Evolutionary conservation across 768 basidiomycete species (phyloP).

Genomic region (Lactifluus subvellereus): DNA sequence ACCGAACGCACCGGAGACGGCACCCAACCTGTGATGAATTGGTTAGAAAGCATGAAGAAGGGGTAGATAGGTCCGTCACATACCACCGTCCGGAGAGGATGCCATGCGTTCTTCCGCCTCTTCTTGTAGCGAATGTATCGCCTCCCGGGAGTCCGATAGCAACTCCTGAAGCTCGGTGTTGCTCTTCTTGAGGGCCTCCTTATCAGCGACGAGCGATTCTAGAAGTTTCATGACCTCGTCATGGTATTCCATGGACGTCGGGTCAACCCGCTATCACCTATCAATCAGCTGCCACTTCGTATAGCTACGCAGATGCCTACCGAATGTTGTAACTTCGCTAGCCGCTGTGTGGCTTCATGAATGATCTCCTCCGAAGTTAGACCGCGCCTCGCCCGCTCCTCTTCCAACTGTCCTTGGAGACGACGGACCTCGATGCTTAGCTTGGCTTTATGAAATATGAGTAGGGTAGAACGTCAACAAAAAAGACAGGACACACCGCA

Average conservation of each 20-base stretch:
- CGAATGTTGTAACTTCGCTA: conserved; percentile 55
- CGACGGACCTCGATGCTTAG: conserved; percentile 60
- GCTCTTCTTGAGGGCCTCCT: conserved; percentile 75
- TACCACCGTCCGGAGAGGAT: conserved; percentile 24
- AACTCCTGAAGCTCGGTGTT: conserved; percentile 73
- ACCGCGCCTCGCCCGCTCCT: conserved; percentile 50
- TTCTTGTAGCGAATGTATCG: conserved; percentile 58
- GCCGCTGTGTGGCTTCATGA: conserved; percentile 54
- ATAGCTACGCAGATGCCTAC: conserved; percentile 35
- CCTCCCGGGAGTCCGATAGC: conserved; percentile 71
- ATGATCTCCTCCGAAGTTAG: conserved; percentile 65
- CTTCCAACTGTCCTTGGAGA: conserved; percentile 58
- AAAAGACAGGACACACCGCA: conserved; percentile 41
- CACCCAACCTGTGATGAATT: conserved; percentile 21
- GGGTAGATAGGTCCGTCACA: conserved; percentile 20
- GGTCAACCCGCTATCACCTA: conserved; percentile 33
- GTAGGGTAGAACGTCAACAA: not conserved
- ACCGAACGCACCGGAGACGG: not conserved
- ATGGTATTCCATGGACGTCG: conserved; percentile 40
- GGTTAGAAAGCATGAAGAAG: conserved; percentile 1
- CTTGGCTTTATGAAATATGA: conserved; percentile 44
- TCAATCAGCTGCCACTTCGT: not conserved
- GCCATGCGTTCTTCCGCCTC: conserved; percentile 67
- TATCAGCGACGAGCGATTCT: conserved; percentile 82
- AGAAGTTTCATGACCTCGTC: conserved; percentile 62